Base-by-base conservation (phyloP, 306 rosid species). In the Vicia faba region DNA sequence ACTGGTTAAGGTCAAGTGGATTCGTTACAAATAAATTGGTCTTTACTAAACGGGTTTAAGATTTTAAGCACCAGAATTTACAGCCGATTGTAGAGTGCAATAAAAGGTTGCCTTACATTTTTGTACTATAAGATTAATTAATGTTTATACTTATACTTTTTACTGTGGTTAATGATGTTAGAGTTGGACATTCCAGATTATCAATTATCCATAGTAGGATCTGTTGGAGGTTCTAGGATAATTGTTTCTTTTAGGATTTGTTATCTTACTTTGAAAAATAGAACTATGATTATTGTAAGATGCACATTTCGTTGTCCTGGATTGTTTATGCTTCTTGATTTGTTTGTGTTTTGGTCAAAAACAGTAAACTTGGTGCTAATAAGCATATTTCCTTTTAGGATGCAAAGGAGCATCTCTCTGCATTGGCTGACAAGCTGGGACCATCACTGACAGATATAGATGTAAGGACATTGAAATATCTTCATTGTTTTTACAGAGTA, bases 341-440 rank as follows among this genome's bases (percentile, higher is more conserved):
- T 44, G 28, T 46, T 40, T 44, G 44, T 50, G 55, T 74, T 61
- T 28, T 61, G 18, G 26, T 39, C 64, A 66, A 35, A 18, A 65
- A 44, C 71, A 61, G 23, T 77, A 53, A 66, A 58, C 45, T 69
- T 73, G 63, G 74, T 75, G 71, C 73, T 83, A 60, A 68, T 70
- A 35, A 74, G 40, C 56, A 15, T 25, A 18, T 79, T 48, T 81
- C 39, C 68, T 78, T 87, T 77, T 82, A 92, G 98, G 98, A 92
- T 73, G 98, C 96, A 50, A 92, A 89, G 86, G 98, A 89, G 78
- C 96, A 92, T 80, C 91, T 92, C 70, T 82, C 85, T 78, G 98
- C 98, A 40, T 73, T 92, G 68, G 98, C 96, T 63, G 98, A 89
- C 79, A 92, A 89, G 93, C 79, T 92, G 85, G 96, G 93, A 73